These are phyloP conservation scores for Lactifluus volemus DNA, from an alignment of 768 basidiomycete genomes.

Conservation along the genomic window DNA sequence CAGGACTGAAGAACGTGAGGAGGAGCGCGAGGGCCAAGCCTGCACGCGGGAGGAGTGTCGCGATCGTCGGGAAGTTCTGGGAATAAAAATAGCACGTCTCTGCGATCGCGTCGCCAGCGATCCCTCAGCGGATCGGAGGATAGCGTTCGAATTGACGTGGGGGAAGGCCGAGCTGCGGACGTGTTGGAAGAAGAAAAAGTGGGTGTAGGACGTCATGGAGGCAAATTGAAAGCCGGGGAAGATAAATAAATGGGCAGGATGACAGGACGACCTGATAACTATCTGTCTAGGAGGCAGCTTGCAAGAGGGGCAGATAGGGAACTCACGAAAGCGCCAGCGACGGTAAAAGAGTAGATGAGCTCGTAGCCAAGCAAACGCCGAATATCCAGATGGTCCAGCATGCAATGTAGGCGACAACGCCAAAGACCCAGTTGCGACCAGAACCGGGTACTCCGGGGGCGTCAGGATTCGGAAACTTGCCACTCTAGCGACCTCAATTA, in stretches of 20 bases:
- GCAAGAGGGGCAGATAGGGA: conserved; percentile 20
- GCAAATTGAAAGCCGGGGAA: conserved; percentile 38
- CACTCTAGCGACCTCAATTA: background rate
- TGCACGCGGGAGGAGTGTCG: no score
- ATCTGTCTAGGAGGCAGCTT: background rate
- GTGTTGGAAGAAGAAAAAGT: conserved; percentile 52
- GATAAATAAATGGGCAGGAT: conserved; percentile 44
- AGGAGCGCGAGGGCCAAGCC: conserved; percentile 47
- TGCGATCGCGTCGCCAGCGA: conserved; percentile 48
- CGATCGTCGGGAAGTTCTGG: no score
- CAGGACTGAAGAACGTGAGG: conserved; percentile 51
- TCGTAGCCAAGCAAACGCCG: conserved; percentile 72
- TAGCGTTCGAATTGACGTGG: background rate
- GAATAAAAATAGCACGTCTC: conserved; percentile 32
- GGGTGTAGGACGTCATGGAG: no score
- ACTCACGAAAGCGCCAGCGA: conserved; percentile 76
- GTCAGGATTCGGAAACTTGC: conserved; percentile 62
- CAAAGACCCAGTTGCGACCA: conserved; percentile 69
- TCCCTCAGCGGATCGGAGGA: conserved; percentile 15
- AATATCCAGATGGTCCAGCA: conserved; percentile 73
- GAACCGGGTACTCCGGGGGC: conserved; percentile 63
- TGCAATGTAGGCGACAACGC: conserved; percentile 71
- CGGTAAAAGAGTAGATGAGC: conserved; percentile 53
- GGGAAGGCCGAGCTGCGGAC: conserved; percentile 63
- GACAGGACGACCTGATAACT: conserved; percentile 53